Evolutionary conservation across 306 rosid genomes (phyloP).

Genomic region (Ormosia emarginata): DNA sequence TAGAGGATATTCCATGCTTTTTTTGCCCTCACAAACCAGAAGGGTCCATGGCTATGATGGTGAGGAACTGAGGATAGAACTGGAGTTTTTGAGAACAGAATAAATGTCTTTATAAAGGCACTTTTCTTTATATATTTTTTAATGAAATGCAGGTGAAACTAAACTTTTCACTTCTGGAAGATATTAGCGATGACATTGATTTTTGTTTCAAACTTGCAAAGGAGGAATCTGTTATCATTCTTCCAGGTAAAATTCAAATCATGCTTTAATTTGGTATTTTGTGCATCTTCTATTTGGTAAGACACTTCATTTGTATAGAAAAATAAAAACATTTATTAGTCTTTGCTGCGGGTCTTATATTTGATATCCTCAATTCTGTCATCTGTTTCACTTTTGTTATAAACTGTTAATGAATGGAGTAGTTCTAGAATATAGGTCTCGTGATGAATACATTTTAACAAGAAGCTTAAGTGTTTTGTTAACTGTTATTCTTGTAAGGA

Average conservation of each 20-base stretch:
- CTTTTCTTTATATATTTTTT: background rate
- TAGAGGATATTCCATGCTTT: conserved; percentile 66
- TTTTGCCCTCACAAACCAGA: conserved; percentile 69
- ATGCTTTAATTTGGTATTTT: background rate
- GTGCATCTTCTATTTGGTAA: background rate
- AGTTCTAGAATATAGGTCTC: no score
- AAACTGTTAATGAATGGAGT: no score
- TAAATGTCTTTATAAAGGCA: background rate
- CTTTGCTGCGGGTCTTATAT: background rate
- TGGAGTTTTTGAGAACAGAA: background rate
- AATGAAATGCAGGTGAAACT: conserved; percentile 51
- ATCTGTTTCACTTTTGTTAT: background rate
- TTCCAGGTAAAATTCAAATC: conserved; percentile 66
- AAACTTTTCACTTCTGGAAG: conserved; percentile 51
- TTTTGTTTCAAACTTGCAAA: conserved; percentile 94
- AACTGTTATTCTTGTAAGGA: no score
- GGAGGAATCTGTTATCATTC: conserved; percentile 94
- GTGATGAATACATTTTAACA: no score
- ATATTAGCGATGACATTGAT: conserved; percentile 81
- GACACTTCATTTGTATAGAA: background rate
- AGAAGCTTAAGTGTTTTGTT: no score
- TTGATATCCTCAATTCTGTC: background rate
- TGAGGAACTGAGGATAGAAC: conserved; percentile 42
- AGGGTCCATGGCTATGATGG: conserved; percentile 97
- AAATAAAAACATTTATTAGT: background rate